Conservation (phyloP, 805 yeast genomes). For the Cyberlindnera saturnus region DNA sequence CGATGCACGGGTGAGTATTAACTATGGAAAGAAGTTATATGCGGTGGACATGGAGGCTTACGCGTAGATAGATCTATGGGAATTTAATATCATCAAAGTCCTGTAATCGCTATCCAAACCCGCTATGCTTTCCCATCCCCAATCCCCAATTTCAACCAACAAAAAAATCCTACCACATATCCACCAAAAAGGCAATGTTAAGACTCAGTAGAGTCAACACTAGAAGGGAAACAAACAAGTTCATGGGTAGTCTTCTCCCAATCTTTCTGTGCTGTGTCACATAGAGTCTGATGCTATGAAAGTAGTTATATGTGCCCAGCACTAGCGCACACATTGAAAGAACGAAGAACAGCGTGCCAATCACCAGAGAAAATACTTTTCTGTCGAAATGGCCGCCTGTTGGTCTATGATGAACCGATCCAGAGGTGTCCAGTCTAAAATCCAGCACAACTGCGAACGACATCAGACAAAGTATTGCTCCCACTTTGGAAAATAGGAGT, state of each 20-base stretch:
- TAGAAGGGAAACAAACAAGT: conserved; percentile 3
- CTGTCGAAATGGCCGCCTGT: not conserved
- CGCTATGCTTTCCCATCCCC: too few relatives aligned
- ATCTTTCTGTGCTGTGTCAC: conserved; percentile 9
- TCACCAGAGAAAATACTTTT: conserved; percentile 8
- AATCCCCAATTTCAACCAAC: too few relatives aligned
- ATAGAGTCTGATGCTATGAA: conserved; percentile 10
- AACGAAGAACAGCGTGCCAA: conserved; percentile 13
- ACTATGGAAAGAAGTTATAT: too few relatives aligned
- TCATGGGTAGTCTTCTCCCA: conserved; percentile 12
- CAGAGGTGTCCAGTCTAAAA: conserved; percentile 7
- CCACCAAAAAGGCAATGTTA: conserved; percentile 14
- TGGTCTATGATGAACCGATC: conserved; percentile 1
- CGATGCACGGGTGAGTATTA: too few relatives aligned
- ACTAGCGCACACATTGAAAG: conserved; percentile 7
- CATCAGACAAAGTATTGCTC: conserved; percentile 13
- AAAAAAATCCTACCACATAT: not conserved
- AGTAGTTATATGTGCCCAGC: conserved; percentile 19
- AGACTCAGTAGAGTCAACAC: conserved; percentile 10
- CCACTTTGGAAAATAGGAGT: conserved; percentile 18
- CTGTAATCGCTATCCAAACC: too few relatives aligned
- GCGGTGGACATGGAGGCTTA: not conserved
- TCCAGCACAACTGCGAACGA: conserved; percentile 19
- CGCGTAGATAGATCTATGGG: too few relatives aligned
- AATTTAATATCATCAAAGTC: too few relatives aligned